These are phyloP conservation scores for Dioszegia crocea DNA, from an alignment of 768 basidiomycete species.

Conservation along the genomic window DNA sequence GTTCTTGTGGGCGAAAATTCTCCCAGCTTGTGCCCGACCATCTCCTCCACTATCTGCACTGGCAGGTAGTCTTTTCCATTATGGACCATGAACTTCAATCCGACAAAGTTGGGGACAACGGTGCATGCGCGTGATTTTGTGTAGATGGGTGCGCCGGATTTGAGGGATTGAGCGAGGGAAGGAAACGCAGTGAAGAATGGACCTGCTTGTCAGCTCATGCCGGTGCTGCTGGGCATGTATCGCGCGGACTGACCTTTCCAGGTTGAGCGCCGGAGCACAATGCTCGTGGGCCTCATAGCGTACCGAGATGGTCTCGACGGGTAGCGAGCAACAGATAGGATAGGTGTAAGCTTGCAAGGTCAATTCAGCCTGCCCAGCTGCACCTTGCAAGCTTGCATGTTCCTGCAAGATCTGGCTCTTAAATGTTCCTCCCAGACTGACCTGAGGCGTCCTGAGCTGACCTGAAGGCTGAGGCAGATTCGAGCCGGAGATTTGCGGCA, in stretches of 20 bases:
- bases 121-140: slow-evolving; percentile 87
- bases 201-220: slow-evolving; percentile 54
- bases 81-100: slow-evolving; percentile 85
- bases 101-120: slow-evolving; percentile 91
- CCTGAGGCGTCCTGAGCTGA: too few species aligned
- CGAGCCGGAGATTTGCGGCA: background rate
- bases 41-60: slow-evolving; percentile 84
- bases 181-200: slow-evolving; percentile 94
- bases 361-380: too few species aligned
- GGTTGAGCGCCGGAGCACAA: slow-evolving; percentile 46
- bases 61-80: slow-evolving; percentile 88
- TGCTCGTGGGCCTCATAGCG: slow-evolving; percentile 33
- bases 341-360: too few species aligned
- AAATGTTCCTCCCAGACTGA: background rate
- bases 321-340: background rate
- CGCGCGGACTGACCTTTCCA: slow-evolving; percentile 52
- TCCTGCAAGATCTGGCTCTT: too few species aligned
- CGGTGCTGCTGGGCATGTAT: background rate
- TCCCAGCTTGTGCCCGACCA: slow-evolving; percentile 97
- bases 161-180: slow-evolving; percentile 71
- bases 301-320: background rate
- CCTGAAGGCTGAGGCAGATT: too few species aligned
- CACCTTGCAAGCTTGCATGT: too few species aligned
- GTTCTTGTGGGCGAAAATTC: slow-evolving; percentile 91
- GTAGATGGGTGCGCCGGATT: slow-evolving; percentile 76